Percentiles rank a stretch among this genome's conserved stretches.
phyloP scores from a whole-genome alignment of 2,329 filamentous ascomycete species.

The Colletotrichum agaves region DNA sequence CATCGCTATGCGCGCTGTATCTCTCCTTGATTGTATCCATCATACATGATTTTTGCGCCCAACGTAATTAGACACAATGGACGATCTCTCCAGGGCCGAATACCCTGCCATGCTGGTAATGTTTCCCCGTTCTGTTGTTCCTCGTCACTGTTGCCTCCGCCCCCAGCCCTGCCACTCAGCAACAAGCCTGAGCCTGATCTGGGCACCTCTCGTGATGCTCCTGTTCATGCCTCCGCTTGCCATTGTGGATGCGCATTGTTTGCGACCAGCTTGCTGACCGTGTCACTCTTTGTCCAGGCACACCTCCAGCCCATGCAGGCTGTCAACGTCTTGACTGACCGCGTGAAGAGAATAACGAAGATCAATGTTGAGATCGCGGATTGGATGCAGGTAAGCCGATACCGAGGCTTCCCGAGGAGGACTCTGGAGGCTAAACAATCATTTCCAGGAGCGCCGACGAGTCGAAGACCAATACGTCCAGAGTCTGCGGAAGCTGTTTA shows the following conservation, averaged over 20 bases:
- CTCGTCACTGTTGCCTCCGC: constrained; percentile 18
- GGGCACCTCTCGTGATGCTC: background rate
- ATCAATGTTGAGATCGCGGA: constrained; percentile 93
- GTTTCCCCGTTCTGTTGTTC: background rate
- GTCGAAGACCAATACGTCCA: constrained; percentile 91
- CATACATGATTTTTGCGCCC: constrained; percentile 37
- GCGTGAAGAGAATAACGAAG: constrained; percentile 85
- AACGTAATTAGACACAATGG: constrained; percentile 61
- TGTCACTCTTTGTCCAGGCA: constrained; percentile 63
- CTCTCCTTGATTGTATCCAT: constrained; percentile 32
- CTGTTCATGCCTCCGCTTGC: background rate
- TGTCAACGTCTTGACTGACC: constrained; percentile 83
- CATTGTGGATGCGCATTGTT: constrained; percentile 27
- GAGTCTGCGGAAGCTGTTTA: constrained; percentile 82
- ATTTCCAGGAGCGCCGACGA: constrained; percentile 83
- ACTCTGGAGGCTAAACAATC: constrained; percentile 28
- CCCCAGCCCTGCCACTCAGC: background rate
- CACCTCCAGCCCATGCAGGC: constrained; percentile 85
- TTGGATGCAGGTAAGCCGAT: constrained; percentile 84
- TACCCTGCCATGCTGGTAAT: constrained; percentile 94
- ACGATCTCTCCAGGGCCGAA: constrained; percentile 84
- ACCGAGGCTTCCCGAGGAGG: constrained; percentile 16
- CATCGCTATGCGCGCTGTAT: constrained; percentile 40
- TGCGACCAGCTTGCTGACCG: constrained; percentile 37
- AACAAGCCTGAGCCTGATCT: constrained; percentile 24